Conservation (phyloP, 2,329 filamentous ascomycete genomes). For the Colletotrichum kahawae region DNA sequence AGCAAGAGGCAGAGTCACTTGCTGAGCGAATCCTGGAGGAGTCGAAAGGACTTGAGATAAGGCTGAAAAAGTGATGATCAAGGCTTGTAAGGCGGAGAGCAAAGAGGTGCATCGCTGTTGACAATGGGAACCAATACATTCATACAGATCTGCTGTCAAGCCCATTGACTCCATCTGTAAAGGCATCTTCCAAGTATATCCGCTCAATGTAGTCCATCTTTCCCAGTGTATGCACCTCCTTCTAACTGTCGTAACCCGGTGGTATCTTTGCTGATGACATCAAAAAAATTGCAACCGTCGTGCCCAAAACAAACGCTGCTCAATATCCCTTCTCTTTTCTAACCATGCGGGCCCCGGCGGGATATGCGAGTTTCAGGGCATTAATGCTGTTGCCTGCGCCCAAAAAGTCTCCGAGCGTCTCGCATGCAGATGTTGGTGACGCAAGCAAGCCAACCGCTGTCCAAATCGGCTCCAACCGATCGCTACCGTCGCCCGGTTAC, state of each 20-base stretch:
- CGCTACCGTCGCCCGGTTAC: constrained; percentile 63
- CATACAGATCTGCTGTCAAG: background rate
- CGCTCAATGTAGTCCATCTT: background rate
- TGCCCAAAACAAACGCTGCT: background rate
- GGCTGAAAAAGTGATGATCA: background rate
- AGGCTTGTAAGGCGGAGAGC: background rate
- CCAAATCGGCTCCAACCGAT: background rate
- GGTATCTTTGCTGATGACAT: background rate
- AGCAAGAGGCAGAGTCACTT: background rate
- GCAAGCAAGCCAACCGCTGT: background rate
- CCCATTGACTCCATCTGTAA: background rate
- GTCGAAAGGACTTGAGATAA: background rate
- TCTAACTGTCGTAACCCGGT: background rate
- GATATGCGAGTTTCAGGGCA: background rate
- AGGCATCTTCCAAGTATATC: background rate
- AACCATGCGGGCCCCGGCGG: background rate
- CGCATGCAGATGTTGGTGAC: background rate
- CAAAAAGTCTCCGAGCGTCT: background rate
- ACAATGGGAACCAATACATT: background rate
- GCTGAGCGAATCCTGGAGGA: background rate
- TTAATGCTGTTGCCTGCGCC: constrained; percentile 5
- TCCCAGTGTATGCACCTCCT: background rate
- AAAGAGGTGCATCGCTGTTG: background rate
- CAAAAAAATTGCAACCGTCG: background rate
- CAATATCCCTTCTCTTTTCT: background rate